Conservation (phyloP, 257 asterid species). For the Verbena officinalis region DNA sequence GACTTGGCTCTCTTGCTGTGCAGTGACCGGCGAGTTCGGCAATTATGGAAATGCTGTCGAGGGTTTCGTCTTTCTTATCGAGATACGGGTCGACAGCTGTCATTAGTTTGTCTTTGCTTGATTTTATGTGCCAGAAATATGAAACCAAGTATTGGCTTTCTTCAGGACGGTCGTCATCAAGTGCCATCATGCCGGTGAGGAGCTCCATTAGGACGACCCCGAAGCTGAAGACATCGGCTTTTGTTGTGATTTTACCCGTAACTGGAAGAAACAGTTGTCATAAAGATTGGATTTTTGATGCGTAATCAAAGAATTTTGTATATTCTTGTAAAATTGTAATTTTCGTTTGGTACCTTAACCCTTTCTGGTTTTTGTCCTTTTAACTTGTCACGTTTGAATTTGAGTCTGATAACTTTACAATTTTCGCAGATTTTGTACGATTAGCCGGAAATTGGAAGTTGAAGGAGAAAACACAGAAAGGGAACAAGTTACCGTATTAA, state of each 20-base stretch:
- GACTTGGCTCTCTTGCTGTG: conserved; percentile 80
- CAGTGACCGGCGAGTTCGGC: conserved; percentile 97
- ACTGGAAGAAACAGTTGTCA: conserved; percentile 43
- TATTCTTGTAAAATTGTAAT: too few relatives aligned
- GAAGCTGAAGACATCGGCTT: conserved; percentile 82
- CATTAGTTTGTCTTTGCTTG: conserved; percentile 62
- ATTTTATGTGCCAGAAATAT: conserved; percentile 80
- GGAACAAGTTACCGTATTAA: too few relatives aligned
- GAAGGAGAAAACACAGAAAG: too few relatives aligned
- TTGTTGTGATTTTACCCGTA: conserved; percentile 88
- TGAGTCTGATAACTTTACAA: too few relatives aligned
- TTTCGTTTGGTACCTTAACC: too few relatives aligned
- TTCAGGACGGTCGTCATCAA: conserved; percentile 74
- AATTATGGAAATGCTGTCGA: conserved; percentile 57
- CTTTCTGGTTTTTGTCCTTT: too few relatives aligned
- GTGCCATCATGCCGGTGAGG: conserved; percentile 81
- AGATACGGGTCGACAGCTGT: conserved; percentile 67
- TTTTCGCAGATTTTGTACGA: too few relatives aligned
- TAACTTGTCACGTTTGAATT: too few relatives aligned
- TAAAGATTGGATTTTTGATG: not conserved
- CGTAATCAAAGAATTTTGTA: too few relatives aligned
- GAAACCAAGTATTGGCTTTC: conserved; percentile 86
- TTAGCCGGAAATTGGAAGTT: too few relatives aligned
- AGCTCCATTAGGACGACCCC: conserved; percentile 94
- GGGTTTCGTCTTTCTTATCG: conserved; percentile 48